Base-by-base conservation (phyloP, 805 yeast species). In the Wickerhamomyces sydowiorum region DNA sequence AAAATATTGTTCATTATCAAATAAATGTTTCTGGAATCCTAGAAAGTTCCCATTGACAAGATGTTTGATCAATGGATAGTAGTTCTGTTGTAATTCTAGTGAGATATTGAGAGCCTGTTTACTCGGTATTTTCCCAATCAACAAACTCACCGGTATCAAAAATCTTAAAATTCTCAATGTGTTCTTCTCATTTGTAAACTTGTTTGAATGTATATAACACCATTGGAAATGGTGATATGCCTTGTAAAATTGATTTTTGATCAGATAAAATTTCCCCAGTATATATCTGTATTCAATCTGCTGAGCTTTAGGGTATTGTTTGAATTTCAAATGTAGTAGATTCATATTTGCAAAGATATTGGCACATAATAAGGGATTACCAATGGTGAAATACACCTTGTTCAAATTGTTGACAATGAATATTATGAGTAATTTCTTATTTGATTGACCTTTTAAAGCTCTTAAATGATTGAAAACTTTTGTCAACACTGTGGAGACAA, bases 291-390 rank as follows among this genome's bases (percentile, higher is more conserved):
- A 80, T 39, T 71, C 73, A 7, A 78, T 53, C 36, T 74, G 70
- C 47, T 76, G 76, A 15, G 68, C 57, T 33, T 52, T 64, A 4
- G 68, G 55, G 32, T 70, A 76, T n/a, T 63, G 57, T 3, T 48
- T 48, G 40, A 69, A 68, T 31, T 64, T 66, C 31, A 79, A 60
- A 20, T 65, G 62, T 17, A 80, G 66, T 37, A 74, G 49, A 37
- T 73, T 76, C 65, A 80, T 72, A 55, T 79, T 80, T 27, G 81
- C 70, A 52, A 78, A 78, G 31, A 80, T 77, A 50, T 80, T 78
- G 28, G 78, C 70, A 58, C 86, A 80, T 15, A 78, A 60, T 49
- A 78, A 64, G 6, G 84, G 82, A 24, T 73, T 76, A 24, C 67
- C 72, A 19, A 80, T 69, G 31, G 58, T 62, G 53, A 76, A 75